Percentiles rank a stretch among this genome's conserved stretches.
phyloP scores from a whole-genome alignment of 768 basidiomycete species.

The Russula abietina region DNA sequence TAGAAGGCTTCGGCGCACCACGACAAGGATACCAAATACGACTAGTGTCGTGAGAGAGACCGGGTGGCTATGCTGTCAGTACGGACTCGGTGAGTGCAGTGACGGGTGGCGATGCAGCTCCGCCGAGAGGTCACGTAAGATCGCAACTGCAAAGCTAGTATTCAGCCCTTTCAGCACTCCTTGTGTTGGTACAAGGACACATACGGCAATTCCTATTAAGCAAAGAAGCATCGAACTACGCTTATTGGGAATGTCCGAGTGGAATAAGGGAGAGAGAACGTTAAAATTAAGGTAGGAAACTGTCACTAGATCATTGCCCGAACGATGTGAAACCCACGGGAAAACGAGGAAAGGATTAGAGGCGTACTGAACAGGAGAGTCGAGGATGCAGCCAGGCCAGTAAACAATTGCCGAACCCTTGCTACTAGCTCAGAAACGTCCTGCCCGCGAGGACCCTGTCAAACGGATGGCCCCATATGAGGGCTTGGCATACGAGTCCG shows the following conservation, averaged over 20 bases:
- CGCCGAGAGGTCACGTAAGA: too few relatives aligned
- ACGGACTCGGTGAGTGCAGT: too few relatives aligned
- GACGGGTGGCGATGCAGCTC: too few relatives aligned
- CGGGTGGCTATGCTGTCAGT: too few relatives aligned
- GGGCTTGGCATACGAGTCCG: background rate
- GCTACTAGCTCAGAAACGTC: constrained; percentile 6
- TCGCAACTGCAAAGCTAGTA: too few relatives aligned
- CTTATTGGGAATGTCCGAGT: constrained; percentile 2
- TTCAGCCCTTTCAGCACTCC: too few relatives aligned
- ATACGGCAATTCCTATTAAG: too few relatives aligned
- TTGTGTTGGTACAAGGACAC: too few relatives aligned
- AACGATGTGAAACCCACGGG: background rate
- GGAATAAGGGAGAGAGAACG: background rate
- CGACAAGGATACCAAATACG: too few relatives aligned
- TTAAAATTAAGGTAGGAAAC: too few relatives aligned
- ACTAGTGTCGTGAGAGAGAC: too few relatives aligned
- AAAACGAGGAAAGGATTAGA: background rate
- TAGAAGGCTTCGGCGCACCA: too few relatives aligned
- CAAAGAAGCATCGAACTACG: background rate
- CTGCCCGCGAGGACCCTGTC: constrained; percentile 4
- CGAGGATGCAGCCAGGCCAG: background rate
- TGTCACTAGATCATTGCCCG: constrained; percentile 15
- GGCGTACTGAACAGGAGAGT: background rate
- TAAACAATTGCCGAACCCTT: background rate
- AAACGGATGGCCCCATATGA: constrained; percentile 22